Evolutionary conservation across 1,139 yeast genomes (phyloP).

Genomic region (Waltiozyma sp.): DNA sequence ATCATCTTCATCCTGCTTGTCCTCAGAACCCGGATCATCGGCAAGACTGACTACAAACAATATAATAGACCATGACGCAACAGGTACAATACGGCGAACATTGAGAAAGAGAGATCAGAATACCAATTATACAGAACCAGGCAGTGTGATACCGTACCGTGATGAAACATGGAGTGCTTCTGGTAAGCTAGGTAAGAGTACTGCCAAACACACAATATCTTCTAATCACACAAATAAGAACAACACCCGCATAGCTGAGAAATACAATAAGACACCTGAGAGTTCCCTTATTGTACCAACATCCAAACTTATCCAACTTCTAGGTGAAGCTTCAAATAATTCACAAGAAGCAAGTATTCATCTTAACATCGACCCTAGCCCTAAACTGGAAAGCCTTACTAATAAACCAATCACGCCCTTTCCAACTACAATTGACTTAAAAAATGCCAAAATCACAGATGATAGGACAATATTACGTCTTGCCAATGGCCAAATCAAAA

Average conservation of each 20-base stretch:
- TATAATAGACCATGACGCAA: no score
- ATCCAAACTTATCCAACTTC: no score
- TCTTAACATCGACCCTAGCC: not conserved
- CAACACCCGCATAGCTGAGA: no score
- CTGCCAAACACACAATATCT: not conserved
- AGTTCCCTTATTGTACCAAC: no score
- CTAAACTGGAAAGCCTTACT: not conserved
- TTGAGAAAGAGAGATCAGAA: not conserved
- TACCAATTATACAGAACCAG: not conserved
- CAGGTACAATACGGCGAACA: not conserved
- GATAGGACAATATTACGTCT: not conserved
- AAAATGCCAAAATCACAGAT: not conserved
- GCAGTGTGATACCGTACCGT: not conserved
- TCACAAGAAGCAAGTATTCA: not conserved
- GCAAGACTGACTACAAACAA: not conserved
- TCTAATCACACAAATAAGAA: not conserved
- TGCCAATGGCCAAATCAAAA: not conserved
- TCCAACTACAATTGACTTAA: not conserved
- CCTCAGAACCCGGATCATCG: not conserved
- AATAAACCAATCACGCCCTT: not conserved
- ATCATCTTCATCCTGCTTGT: not conserved
- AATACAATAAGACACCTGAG: no score
- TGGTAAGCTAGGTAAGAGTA: no score
- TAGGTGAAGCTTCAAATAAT: no score
- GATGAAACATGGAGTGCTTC: not conserved